Conservation (phyloP, 768 basidiomycete genomes). For the Porphyrellus cyaneotinctus region DNA sequence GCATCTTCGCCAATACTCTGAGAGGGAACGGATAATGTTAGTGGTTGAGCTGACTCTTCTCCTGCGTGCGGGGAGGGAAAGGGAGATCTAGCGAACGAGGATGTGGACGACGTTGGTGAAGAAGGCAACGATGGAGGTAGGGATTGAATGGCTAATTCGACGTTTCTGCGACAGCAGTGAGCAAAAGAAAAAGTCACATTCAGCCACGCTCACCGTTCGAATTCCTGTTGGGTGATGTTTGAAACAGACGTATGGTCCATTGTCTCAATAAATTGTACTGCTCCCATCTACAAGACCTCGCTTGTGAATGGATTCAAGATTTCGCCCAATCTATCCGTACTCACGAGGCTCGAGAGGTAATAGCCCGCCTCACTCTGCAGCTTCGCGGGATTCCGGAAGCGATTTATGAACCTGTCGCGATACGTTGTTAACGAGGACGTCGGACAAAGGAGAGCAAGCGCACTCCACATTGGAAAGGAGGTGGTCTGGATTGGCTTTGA, state of each 20-base stretch:
- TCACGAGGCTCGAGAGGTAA: conserved; percentile 90
- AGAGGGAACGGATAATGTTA: conserved; percentile 55
- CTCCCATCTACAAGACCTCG: conserved; percentile 67
- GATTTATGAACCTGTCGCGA: conserved; percentile 77
- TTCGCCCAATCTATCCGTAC: conserved; percentile 20
- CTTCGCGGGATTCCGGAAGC: conserved; percentile 87
- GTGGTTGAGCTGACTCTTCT: conserved; percentile 84
- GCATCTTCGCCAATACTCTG: conserved; percentile 59
- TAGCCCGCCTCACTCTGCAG: conserved; percentile 95
- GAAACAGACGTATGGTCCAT: conserved; percentile 95
- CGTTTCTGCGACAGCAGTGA: conserved; percentile 39
- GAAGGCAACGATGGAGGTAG: conserved; percentile 33
- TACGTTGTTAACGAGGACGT: not conserved
- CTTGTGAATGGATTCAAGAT: conserved; percentile 1
- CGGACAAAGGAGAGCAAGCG: conserved; percentile 21
- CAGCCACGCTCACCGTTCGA: conserved; percentile 60
- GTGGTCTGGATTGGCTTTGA: conserved; percentile 92
- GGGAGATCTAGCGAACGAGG: conserved; percentile 39
- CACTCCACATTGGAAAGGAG: conserved; percentile 95
- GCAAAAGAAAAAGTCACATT: not conserved
- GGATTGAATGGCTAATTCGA: conserved; percentile 56
- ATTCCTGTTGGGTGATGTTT: conserved; percentile 91
- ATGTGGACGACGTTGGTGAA: conserved; percentile 30
- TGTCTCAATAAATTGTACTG: conserved; percentile 95
- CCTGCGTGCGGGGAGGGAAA: conserved; percentile 57